Percentiles rank a stretch among this genome's conserved stretches.
These are phyloP conservation scores for Pseudoscleropodium purum DNA, from an alignment of 225 moss, liverwort and hornwort genomes.

Conservation along the genomic window DNA sequence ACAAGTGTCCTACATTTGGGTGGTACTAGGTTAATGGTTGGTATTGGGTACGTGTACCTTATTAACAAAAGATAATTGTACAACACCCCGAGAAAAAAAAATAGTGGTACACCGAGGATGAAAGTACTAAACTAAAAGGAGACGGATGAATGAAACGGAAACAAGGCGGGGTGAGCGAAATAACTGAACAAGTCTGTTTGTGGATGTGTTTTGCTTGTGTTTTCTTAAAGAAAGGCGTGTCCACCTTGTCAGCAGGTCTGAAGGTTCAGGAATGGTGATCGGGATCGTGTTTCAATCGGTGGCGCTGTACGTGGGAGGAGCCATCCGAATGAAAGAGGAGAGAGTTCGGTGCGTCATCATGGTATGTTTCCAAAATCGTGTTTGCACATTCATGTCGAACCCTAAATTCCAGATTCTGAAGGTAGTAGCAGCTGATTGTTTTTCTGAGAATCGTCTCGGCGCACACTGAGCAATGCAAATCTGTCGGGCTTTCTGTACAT, in stretches of 20 bases:
- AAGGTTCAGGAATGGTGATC: neutral
- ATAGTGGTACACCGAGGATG: too few species aligned
- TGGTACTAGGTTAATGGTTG: too few species aligned
- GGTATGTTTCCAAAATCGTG: neutral
- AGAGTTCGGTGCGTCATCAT: neutral
- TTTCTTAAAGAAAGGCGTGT: neutral
- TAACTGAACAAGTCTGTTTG: neutral
- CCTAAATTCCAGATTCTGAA: neutral
- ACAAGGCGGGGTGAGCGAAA: too few species aligned
- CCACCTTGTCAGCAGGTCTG: neutral
- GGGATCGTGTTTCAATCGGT: neutral
- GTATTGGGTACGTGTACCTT: too few species aligned
- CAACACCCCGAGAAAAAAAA: too few species aligned
- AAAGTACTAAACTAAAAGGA: too few species aligned
- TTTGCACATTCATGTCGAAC: neutral
- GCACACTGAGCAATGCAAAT: neutral
- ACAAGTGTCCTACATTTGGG: too few species aligned
- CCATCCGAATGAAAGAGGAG: neutral
- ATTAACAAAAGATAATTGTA: too few species aligned
- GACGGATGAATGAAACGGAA: too few species aligned
- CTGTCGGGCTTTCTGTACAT: neutral
- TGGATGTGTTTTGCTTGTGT: neutral
- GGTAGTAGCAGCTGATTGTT: neutral
- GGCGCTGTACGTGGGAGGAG: neutral
- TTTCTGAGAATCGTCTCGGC: neutral